These are phyloP conservation scores for Paracamarosporium sp. DNA, from an alignment of 2,329 filamentous ascomycete species.

Conservation along the genomic window DNA sequence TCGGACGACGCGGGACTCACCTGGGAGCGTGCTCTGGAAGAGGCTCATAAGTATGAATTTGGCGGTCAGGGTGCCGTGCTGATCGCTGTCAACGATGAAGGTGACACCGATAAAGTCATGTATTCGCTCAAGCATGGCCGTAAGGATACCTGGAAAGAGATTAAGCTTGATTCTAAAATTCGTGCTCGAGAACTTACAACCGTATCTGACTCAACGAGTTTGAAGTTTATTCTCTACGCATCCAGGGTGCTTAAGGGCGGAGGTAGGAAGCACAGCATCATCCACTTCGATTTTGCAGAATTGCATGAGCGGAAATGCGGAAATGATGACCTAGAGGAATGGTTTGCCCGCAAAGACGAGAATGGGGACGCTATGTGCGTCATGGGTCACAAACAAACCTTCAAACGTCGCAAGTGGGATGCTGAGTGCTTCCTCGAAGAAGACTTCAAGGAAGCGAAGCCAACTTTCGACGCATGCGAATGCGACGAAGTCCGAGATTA, in stretches of 20 bases:
- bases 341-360: conserved; percentile 82
- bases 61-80: conserved; percentile 91
- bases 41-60: conserved; percentile 94
- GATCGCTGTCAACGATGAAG: conserved; percentile 77
- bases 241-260: conserved; percentile 51
- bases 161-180: conserved; percentile 74
- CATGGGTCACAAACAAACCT: conserved; percentile 95
- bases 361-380: conserved; percentile 84
- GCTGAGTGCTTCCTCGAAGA: conserved; percentile 88
- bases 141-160: conserved; percentile 70
- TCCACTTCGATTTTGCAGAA: conserved; percentile 82
- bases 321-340: conserved; percentile 79
- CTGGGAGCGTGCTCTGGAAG: conserved; percentile 77
- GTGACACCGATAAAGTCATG: conserved; percentile 66
- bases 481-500: conserved; percentile 81
- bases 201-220: conserved; percentile 87
- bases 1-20: conserved; percentile 90
- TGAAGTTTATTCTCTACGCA: conserved; percentile 85
- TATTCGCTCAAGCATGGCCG: conserved; percentile 93
- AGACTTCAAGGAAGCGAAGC: conserved; percentile 79
- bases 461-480: conserved; percentile 75
- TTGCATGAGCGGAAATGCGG: conserved; percentile 83
- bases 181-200: conserved; percentile 80
- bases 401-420: conserved; percentile 81
- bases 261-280: conserved; percentile 66